Percentiles rank a stretch among this genome's conserved stretches.
phyloP scores from a whole-genome alignment of 441 rosid species.

The Sinapis alba region DNA sequence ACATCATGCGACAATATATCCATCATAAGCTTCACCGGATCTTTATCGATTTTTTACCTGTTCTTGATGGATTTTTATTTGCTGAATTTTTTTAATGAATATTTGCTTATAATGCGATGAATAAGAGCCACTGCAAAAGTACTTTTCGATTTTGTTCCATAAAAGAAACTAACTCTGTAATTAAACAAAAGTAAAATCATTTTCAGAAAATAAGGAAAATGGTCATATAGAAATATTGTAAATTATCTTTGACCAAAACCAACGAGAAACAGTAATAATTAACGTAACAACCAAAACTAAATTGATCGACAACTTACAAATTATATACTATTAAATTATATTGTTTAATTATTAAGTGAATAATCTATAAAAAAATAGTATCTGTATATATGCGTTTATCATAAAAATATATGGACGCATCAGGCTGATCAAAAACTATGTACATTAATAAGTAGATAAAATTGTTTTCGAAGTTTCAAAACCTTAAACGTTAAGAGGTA shows the following conservation, averaged over 20 bases:
- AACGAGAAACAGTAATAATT: neutral
- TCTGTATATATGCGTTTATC: neutral
- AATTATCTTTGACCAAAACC: neutral
- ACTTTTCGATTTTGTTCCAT: neutral
- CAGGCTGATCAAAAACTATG: neutral
- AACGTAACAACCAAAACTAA: neutral
- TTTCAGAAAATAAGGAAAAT: neutral
- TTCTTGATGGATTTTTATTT: neutral
- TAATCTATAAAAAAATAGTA: neutral
- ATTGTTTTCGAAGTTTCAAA: conserved; percentile 2
- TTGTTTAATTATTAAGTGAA: neutral
- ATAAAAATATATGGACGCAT: neutral
- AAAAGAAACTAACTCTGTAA: neutral
- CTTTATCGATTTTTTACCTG: neutral
- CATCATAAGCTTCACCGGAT: neutral
- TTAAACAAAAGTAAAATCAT: neutral
- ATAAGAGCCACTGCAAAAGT: neutral
- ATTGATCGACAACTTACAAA: neutral
- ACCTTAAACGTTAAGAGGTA: conserved; percentile 30
- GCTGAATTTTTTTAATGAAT: neutral
- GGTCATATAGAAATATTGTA: neutral
- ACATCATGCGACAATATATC: neutral
- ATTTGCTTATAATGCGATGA: neutral
- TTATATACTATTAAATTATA: neutral
- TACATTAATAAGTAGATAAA: neutral